These are phyloP conservation scores for Nigrograna mackinnonii DNA, from an alignment of 2,329 filamentous ascomycete genomes.

Conservation along the genomic window DNA sequence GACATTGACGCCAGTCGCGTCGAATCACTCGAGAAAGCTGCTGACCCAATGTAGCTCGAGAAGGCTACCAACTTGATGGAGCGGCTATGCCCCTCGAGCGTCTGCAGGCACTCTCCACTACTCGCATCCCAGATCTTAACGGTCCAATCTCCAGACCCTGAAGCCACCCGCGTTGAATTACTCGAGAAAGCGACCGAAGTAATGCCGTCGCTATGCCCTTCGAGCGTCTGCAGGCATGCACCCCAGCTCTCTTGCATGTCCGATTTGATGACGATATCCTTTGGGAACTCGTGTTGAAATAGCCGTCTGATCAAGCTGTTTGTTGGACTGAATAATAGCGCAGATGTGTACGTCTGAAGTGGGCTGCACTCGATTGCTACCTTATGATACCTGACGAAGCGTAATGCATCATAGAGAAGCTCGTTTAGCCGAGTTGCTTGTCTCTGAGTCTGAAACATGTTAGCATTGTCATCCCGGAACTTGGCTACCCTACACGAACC, in stretches of 20 bases:
- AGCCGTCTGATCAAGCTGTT: no score
- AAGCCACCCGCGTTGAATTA: constrained; percentile 13
- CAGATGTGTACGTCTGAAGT: no score
- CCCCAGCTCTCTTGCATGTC: not conserved
- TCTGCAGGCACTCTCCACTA: constrained; percentile 10
- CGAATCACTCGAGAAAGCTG: constrained; percentile 16
- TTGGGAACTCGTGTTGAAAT: no score
- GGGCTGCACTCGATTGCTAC: no score
- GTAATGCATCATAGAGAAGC: no score
- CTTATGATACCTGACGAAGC: no score
- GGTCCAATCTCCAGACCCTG: constrained; percentile 14
- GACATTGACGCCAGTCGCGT: constrained; percentile 18
- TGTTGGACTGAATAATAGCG: no score
- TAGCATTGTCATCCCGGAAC: no score
- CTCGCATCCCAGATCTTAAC: constrained; percentile 20
- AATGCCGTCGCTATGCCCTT: constrained; percentile 7
- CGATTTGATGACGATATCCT: constrained; percentile 1
- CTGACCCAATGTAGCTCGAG: constrained; percentile 9
- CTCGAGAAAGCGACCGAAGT: not conserved
- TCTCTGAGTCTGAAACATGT: no score
- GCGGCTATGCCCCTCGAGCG: constrained; percentile 18
- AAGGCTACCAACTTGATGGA: constrained; percentile 18
- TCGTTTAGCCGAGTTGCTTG: no score
- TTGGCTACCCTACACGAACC: no score
- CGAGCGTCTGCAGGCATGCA: constrained; percentile 13